Conservation (phyloP, 176 grass and related monocot species). For the Carex scoparia region DNA sequence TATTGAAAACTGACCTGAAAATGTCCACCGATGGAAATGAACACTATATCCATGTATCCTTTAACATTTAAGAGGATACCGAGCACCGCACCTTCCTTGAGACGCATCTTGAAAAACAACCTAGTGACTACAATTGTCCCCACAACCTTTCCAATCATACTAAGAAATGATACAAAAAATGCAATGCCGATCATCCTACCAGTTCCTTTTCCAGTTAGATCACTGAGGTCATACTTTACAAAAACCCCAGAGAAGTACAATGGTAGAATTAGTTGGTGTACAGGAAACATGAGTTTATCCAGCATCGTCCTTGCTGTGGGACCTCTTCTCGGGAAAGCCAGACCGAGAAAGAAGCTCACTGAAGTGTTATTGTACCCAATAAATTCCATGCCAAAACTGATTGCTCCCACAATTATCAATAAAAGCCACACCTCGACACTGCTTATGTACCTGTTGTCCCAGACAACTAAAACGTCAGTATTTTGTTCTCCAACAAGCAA, state of each 20-base stretch:
- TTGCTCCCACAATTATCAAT: slow-evolving; percentile 32
- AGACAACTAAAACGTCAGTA: neutral
- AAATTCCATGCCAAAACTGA: slow-evolving; percentile 5
- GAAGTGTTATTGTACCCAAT: slow-evolving; percentile 43
- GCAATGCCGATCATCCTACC: slow-evolving; percentile 7
- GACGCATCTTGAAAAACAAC: slow-evolving; percentile 25
- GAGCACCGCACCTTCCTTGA: slow-evolving; percentile 44
- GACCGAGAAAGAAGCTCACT: slow-evolving; percentile 55
- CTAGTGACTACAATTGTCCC: slow-evolving; percentile 38
- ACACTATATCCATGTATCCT: slow-evolving; percentile 58
- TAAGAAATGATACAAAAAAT: slow-evolving; percentile 34
- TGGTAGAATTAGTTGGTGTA: slow-evolving; percentile 57
- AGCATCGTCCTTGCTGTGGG: slow-evolving; percentile 47
- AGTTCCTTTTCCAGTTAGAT: neutral
- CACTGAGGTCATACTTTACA: slow-evolving; percentile 40
- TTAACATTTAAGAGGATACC: slow-evolving; percentile 67
- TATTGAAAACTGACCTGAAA: slow-evolving; percentile 14
- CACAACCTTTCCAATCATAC: slow-evolving; percentile 44
- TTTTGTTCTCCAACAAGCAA: neutral
- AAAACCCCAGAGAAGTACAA: slow-evolving; percentile 49
- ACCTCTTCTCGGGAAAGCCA: slow-evolving; percentile 52
- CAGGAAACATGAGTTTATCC: slow-evolving; percentile 48
- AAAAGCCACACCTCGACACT: slow-evolving; percentile 28
- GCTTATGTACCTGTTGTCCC: slow-evolving; percentile 34
- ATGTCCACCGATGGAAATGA: slow-evolving; percentile 30